These are phyloP conservation scores for Onygenales sp. DNA, from an alignment of 2,329 filamentous ascomycete species.

Conservation along the genomic window DNA sequence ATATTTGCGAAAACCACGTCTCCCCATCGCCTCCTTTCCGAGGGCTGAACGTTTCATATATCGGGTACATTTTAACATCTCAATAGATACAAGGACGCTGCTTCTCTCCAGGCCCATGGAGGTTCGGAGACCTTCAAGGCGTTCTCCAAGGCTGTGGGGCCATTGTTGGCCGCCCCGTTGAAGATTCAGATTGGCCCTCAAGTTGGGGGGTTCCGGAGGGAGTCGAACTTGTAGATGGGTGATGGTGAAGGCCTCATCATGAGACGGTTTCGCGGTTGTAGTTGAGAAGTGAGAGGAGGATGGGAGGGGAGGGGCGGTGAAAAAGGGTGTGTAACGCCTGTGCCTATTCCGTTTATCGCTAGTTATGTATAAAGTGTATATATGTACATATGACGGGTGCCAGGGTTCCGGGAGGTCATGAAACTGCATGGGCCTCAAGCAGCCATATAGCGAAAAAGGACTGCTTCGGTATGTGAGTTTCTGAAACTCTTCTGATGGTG, in stretches of 20 bases:
- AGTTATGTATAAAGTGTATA: no score
- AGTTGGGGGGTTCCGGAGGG: conserved; percentile 7
- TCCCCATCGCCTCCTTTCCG: no score
- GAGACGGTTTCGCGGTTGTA: no score
- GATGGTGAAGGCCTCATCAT: no score
- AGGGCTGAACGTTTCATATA: no score
- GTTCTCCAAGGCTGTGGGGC: conserved; percentile 2
- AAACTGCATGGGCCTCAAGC: background rate
- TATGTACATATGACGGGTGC: no score
- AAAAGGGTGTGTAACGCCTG: no score
- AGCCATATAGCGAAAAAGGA: background rate
- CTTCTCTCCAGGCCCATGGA: conserved; percentile 8
- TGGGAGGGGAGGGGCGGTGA: no score
- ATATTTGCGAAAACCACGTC: background rate
- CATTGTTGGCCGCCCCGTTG: conserved; percentile 5
- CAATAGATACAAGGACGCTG: conserved; percentile 8
- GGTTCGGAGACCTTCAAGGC: conserved; percentile 9
- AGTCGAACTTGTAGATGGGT: conserved; percentile 8
- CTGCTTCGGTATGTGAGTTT: background rate
- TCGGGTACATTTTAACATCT: background rate
- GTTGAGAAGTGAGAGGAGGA: no score
- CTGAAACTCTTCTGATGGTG: background rate
- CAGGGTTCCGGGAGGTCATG: background rate
- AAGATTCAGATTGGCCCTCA: conserved; percentile 7
- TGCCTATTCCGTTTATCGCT: no score